Percentiles rank a stretch among this genome's conserved stretches.
These are phyloP conservation scores for Cordyceps militaris DNA, from an alignment of 2,329 filamentous ascomycete species.

Conservation along the genomic window DNA sequence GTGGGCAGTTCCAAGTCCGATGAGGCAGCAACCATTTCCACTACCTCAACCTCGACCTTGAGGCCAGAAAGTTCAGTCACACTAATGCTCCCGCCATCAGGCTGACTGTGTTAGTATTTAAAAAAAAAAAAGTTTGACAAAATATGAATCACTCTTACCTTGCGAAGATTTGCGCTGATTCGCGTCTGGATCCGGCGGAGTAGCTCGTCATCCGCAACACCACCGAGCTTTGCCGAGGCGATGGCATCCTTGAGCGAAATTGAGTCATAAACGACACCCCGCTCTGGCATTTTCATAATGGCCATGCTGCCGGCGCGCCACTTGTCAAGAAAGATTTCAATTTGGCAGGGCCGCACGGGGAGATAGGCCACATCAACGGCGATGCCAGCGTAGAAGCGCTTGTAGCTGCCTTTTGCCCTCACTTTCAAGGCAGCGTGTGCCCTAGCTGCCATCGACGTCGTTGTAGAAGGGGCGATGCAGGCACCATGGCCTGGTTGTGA, in stretches of 20 bases:
- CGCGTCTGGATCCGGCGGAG: neutral
- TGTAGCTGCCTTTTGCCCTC: neutral
- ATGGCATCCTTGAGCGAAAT: neutral
- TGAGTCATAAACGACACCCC: neutral
- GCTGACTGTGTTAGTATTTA: neutral
- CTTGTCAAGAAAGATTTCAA: neutral
- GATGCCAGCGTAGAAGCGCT: neutral
- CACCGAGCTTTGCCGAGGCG: neutral
- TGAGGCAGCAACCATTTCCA: neutral
- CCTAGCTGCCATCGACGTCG: neutral
- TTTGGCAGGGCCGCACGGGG: neutral
- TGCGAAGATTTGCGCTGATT: neutral
- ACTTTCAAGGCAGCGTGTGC: neutral
- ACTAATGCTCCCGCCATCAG: neutral
- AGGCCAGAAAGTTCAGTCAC: neutral
- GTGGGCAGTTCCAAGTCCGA: neutral
- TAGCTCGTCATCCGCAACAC: neutral
- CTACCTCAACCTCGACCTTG: neutral
- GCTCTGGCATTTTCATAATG: slow-evolving; percentile 4
- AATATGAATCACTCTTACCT: neutral
- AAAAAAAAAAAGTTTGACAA: neutral
- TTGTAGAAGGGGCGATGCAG: no score
- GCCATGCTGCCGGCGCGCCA: neutral
- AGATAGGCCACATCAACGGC: slow-evolving; percentile 3
- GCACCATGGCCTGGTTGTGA: no score